Evolutionary conservation across 2,329 filamentous ascomycete genomes (phyloP).

Genomic region (Paraconiothyrium brasiliense): DNA sequence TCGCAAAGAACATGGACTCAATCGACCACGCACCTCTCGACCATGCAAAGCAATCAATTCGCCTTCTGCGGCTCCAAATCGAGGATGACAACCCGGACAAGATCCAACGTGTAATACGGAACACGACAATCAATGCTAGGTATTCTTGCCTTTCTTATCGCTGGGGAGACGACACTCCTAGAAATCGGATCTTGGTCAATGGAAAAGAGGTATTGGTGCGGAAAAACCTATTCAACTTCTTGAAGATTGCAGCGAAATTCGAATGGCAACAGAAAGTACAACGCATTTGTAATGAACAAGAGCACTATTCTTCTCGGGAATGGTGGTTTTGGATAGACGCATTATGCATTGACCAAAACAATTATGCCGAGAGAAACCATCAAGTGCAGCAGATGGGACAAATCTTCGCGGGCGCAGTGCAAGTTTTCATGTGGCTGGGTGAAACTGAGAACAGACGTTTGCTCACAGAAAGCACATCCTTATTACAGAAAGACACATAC

Average conservation of each 20-base stretch:
- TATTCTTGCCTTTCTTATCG: constrained; percentile 23
- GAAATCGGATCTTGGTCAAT: constrained; percentile 7
- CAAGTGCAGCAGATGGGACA: constrained; percentile 20
- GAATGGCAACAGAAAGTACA: background rate
- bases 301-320: background rate
- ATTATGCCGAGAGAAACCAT: constrained; percentile 10
- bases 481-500: background rate
- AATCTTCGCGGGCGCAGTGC: constrained; percentile 12
- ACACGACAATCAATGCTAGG: too few relatives aligned
- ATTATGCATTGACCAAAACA: constrained; percentile 22
- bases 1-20: too few relatives aligned
- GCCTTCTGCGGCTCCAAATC: too few relatives aligned
- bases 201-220: constrained; percentile 2
- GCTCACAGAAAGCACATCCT: background rate
- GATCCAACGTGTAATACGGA: too few relatives aligned
- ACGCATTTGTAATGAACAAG: too few relatives aligned
- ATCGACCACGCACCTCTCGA: too few relatives aligned
- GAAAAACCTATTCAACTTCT: constrained; percentile 15
- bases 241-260: background rate
- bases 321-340: constrained; percentile 23
- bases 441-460: background rate
- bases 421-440: constrained; percentile 16
- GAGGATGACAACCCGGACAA: too few relatives aligned
- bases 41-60: too few relatives aligned
- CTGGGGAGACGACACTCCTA: constrained; percentile 9